Evolutionary conservation across 208 protist species (phyloP), one percentile per base, ranked within the genome.

Genomic region (Polymyxa betae): DNA sequence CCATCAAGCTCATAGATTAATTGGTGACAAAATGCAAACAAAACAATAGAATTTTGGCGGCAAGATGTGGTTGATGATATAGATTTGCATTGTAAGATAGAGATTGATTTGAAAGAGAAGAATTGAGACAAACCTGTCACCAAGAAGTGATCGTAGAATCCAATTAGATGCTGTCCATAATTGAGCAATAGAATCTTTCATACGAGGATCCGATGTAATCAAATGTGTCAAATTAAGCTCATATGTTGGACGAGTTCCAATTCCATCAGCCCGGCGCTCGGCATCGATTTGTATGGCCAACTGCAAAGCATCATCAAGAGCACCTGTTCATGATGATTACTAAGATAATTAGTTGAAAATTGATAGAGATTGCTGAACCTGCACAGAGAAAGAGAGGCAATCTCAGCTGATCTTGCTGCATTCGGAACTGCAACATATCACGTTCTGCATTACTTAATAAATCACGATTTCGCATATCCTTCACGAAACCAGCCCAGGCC

Each of bases 401-500:
- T 0, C n/a, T 38, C 72, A 40, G 35, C 1, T 38, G 0, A 0
- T 24, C 54, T 0, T 46, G 44, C 20, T 38, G 77, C 64, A 82
- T 45, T 40, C 89, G 44, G 91, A 92, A 92, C 1, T 32, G 0
- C 35, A 92, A 60, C 49, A 54, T 10, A 16, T 68, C 45, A 38
- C 24, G 88, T 45, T 92, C 91, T 44, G 32, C 29, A 45, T 90
- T 88, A 16, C 54, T 90, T 24, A 92, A 0, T 35, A 92, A 88
- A 49, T 92, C 91, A 12, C 32, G 10, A 10, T 0, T 5, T 38
- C 88, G 46, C 88, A 92, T 0, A 32, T 90, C 91, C n/a, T 20
- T 45, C 5, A 92, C 32, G 0, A 90, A 46, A 32, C 0, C 91
- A 88, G 88, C 82, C 91, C 91, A 92, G 35, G 91, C 88, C 0